Evolutionary conservation across 805 yeast genomes (phyloP).

Genomic region (Wickerhamomyces sydowiorum): DNA sequence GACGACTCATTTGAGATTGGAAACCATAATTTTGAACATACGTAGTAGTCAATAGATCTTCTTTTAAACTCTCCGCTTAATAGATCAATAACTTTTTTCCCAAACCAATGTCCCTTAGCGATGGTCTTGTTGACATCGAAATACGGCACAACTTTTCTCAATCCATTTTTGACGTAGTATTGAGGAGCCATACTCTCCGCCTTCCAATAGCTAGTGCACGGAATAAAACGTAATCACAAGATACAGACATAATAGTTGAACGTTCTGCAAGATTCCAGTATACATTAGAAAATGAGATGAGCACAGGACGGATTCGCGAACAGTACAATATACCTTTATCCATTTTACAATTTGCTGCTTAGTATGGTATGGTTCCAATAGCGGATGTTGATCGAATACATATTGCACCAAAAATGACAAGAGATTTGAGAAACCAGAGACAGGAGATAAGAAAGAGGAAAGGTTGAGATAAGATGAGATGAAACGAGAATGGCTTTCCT

Average conservation of each 20-base stretch:
- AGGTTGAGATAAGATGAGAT: too few species aligned
- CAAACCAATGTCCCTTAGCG: constrained; percentile 85
- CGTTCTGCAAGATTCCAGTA: not conserved
- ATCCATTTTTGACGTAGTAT: constrained; percentile 4
- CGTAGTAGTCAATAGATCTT: constrained; percentile 57
- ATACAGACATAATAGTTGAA: not conserved
- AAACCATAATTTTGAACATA: not conserved
- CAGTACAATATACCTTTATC: too few species aligned
- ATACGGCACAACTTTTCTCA: constrained; percentile 75
- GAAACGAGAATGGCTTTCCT: too few species aligned
- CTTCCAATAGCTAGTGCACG: not conserved
- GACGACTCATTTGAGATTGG: not conserved
- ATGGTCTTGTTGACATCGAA: constrained; percentile 79
- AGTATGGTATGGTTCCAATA: too few species aligned
- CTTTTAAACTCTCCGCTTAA: constrained; percentile 78
- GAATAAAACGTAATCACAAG: not conserved
- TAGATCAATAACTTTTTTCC: constrained; percentile 62
- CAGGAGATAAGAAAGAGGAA: too few species aligned
- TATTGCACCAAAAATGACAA: too few species aligned
- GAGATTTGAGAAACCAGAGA: too few species aligned
- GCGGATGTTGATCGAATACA: too few species aligned
- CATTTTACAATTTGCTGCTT: too few species aligned
- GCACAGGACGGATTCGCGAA: too few species aligned
- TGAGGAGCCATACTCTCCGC: not conserved
- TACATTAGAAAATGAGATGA: too few species aligned